These are phyloP conservation scores for Colletotrichum cuscutae DNA, from an alignment of 2,329 filamentous ascomycete species.

Conservation along the genomic window DNA sequence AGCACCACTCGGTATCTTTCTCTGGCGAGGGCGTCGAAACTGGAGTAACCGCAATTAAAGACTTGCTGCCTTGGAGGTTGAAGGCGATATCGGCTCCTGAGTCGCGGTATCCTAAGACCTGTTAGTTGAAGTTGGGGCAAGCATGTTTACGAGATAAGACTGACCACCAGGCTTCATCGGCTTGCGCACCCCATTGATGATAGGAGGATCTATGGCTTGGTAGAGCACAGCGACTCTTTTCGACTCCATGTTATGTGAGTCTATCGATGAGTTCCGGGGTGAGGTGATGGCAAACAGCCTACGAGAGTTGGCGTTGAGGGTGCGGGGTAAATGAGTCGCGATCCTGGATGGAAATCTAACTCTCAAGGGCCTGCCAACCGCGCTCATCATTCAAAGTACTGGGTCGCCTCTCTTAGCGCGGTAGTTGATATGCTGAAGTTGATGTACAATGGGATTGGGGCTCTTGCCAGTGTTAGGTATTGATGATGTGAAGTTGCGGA, in stretches of 20 bases:
- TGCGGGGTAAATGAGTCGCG: background rate
- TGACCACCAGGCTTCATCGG: slow-evolving; percentile 59
- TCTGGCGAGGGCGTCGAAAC: slow-evolving; percentile 41
- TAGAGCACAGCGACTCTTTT: slow-evolving; percentile 54
- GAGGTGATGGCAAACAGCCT: background rate
- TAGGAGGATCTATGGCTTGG: slow-evolving; percentile 57
- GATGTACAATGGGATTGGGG: too few species aligned
- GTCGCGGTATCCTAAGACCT: slow-evolving; percentile 54
- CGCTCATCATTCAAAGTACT: background rate
- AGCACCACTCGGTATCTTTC: slow-evolving; percentile 50
- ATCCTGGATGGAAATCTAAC: too few species aligned
- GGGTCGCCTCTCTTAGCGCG: too few species aligned
- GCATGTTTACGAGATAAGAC: background rate
- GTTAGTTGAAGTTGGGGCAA: background rate
- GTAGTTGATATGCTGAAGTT: background rate
- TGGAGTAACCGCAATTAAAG: slow-evolving; percentile 47
- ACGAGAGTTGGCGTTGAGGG: too few species aligned
- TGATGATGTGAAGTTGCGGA: background rate
- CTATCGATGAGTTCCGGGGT: background rate
- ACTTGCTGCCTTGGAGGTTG: slow-evolving; percentile 43
- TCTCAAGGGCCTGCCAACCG: too few species aligned
- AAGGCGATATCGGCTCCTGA: slow-evolving; percentile 60
- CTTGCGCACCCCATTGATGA: slow-evolving; percentile 58
- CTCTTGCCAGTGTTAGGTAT: background rate
- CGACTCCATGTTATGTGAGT: too few species aligned